These are phyloP conservation scores for Hansenula sp. DNA, from an alignment of 1,139 yeast species.

Conservation along the genomic window DNA sequence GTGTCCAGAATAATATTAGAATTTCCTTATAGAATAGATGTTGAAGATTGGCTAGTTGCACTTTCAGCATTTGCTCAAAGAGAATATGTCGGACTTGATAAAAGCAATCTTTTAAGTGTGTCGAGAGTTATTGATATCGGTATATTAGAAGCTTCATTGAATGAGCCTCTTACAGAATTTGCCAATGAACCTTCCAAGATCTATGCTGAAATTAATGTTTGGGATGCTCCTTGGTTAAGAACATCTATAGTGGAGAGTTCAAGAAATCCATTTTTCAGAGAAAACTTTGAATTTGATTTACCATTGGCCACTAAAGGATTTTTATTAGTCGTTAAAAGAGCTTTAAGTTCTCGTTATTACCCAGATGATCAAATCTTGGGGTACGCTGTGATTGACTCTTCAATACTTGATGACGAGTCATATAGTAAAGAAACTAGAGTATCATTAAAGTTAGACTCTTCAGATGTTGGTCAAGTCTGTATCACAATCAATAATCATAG, in stretches of 20 bases:
- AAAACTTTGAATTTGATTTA: constrained; percentile 52
- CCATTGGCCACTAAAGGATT: constrained; percentile 52
- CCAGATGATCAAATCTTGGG: constrained; percentile 39
- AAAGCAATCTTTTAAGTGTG: constrained; percentile 40
- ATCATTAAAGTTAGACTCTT: constrained; percentile 22
- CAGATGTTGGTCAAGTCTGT: constrained; percentile 53
- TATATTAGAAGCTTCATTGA: constrained; percentile 44
- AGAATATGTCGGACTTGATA: constrained; percentile 42
- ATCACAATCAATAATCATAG: constrained; percentile 51
- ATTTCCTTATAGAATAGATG: constrained; percentile 66
- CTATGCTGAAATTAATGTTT: constrained; percentile 59
- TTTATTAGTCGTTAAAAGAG: constrained; percentile 45
- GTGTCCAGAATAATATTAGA: constrained; percentile 44
- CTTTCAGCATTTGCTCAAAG: constrained; percentile 62
- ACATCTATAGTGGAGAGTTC: constrained; percentile 53
- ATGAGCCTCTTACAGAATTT: constrained; percentile 3
- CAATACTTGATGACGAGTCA: constrained; percentile 33
- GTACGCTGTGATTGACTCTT: constrained; percentile 51
- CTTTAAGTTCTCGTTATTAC: constrained; percentile 20
- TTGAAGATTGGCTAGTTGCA: constrained; percentile 83
- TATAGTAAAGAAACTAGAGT: constrained; percentile 28
- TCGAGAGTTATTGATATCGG: constrained; percentile 51
- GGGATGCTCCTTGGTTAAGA: constrained; percentile 69
- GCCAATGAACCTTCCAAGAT: constrained; percentile 30
- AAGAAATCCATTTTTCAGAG: constrained; percentile 68